Evolutionary conservation across 106 monocot species (phyloP).

Genomic region (Amphibolis antarctica): DNA sequence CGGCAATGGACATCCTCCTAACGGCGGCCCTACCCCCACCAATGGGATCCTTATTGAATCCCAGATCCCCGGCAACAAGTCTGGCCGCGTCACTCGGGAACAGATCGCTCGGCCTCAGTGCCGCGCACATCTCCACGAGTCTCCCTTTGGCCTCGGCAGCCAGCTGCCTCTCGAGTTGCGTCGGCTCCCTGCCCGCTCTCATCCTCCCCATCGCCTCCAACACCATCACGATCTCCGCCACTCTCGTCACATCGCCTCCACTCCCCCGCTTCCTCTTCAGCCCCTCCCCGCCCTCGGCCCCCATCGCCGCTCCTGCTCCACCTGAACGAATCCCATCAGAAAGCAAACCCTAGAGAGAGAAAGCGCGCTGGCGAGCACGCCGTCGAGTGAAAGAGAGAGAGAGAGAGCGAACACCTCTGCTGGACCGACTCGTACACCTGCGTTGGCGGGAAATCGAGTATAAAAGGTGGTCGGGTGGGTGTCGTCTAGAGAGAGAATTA

Average conservation of each 20-base stretch:
- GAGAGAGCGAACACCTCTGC: no score
- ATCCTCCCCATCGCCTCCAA: constrained; percentile 74
- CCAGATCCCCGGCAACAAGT: constrained; percentile 70
- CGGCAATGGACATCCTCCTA: constrained; percentile 19
- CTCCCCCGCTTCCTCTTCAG: constrained; percentile 25
- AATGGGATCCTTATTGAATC: constrained; percentile 55
- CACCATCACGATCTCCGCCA: constrained; percentile 94
- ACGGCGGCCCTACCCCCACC: constrained; percentile 10
- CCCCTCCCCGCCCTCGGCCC: constrained; percentile 6
- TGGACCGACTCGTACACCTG: neutral
- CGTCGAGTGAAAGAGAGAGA: no score
- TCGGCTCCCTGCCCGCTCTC: constrained; percentile 58
- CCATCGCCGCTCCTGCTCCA: neutral
- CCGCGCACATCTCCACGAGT: constrained; percentile 40
- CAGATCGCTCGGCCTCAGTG: constrained; percentile 55
- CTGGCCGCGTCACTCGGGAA: constrained; percentile 75
- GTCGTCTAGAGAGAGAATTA: no score
- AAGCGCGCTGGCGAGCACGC: no score
- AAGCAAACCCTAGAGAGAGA: constrained; percentile 5
- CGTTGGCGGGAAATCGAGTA: neutral
- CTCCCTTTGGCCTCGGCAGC: constrained; percentile 61
- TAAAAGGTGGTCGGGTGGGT: no score
- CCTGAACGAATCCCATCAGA: neutral
- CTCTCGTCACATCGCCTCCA: constrained; percentile 33
- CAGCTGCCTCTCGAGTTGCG: constrained; percentile 47